Evolutionary conservation across 1,284 basidiomycete species (phyloP).

Genomic region (Irpex sp.): DNA sequence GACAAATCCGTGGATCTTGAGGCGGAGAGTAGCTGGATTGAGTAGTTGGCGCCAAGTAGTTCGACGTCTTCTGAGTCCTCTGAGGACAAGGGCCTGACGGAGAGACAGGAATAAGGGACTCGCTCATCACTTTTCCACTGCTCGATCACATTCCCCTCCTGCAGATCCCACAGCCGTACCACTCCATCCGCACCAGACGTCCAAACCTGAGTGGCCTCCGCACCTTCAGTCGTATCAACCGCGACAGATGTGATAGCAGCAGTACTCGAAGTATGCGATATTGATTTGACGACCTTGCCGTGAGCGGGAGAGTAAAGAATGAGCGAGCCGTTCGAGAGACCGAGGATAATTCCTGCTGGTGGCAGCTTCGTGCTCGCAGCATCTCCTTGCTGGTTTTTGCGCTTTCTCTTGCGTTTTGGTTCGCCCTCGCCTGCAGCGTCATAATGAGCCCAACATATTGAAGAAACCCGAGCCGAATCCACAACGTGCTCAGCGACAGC

Average conservation of each 20-base stretch:
- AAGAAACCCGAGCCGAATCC: slow-evolving; percentile 52
- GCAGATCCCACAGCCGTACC: slow-evolving; percentile 55
- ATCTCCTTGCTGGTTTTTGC: slow-evolving; percentile 14
- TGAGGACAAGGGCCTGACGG: slow-evolving; percentile 34
- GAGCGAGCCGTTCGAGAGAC: slow-evolving; percentile 54
- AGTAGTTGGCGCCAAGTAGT: slow-evolving; percentile 56
- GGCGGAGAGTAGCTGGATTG: slow-evolving; percentile 49
- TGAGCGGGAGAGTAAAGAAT: slow-evolving; percentile 57
- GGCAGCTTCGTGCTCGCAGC: slow-evolving; percentile 12
- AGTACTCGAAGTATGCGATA: slow-evolving; percentile 52
- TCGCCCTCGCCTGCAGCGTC: slow-evolving; percentile 27
- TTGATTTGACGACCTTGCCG: slow-evolving; percentile 48
- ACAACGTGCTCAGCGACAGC: slow-evolving; percentile 57
- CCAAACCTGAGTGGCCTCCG: slow-evolving; percentile 34
- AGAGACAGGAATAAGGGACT: slow-evolving; percentile 53
- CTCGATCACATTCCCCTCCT: slow-evolving; percentile 42
- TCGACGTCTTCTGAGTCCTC: slow-evolving; percentile 34
- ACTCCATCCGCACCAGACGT: slow-evolving; percentile 55
- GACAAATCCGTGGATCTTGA: slow-evolving; percentile 20
- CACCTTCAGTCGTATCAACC: slow-evolving; percentile 23
- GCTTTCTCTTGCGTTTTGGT: slow-evolving; percentile 42
- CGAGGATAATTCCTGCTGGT: slow-evolving; percentile 48
- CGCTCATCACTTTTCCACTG: slow-evolving; percentile 53
- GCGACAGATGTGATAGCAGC: slow-evolving; percentile 48
- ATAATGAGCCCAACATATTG: slow-evolving; percentile 49